Evolutionary conservation across 352 stramenopile species (phyloP).

Genomic region (Globisporangium iwayamae): DNA sequence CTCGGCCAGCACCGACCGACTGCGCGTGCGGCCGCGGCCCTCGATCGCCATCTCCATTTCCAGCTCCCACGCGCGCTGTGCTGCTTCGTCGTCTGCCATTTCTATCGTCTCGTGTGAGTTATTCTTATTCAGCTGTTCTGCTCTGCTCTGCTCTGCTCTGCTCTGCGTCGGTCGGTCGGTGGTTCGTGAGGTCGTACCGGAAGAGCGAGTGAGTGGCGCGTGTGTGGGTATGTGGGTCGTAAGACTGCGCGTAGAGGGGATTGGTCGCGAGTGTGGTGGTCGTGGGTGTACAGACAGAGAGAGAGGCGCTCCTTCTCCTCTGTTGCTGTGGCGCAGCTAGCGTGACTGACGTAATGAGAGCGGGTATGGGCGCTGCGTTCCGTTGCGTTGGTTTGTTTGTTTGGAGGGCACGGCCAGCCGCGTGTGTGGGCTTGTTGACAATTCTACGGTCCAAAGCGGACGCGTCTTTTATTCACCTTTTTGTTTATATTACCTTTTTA

Average conservation of each 20-base stretch:
- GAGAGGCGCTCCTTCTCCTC: not conserved
- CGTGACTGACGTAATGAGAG: constrained; percentile 8
- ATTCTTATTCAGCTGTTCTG: not conserved
- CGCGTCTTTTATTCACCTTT: not conserved
- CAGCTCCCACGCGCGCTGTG: constrained; percentile 57
- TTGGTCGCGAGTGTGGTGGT: not conserved
- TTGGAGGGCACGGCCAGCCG: not conserved
- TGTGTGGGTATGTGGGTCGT: not conserved
- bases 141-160: not conserved
- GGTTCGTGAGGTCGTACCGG: not conserved
- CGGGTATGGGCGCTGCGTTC: not conserved
- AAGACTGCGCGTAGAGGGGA: not conserved
- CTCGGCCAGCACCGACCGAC: constrained; percentile 74
- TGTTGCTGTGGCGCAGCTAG: constrained; percentile 7
- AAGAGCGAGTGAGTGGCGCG: not conserved
- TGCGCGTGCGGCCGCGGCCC: constrained; percentile 67
- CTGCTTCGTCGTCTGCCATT: constrained; percentile 41
- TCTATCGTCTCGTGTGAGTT: not conserved
- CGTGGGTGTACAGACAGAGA: constrained; percentile 4
- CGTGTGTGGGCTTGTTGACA: not conserved
- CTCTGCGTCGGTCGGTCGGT: not conserved
- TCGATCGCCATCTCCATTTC: constrained; percentile 83
- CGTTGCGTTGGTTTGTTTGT: not conserved
- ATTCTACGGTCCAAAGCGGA: constrained; percentile 7
- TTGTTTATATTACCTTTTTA: not conserved